Evolutionary conservation across 164 flowering plant genomes (phyloP).

Genomic region (Aristolochia fimbriata): DNA sequence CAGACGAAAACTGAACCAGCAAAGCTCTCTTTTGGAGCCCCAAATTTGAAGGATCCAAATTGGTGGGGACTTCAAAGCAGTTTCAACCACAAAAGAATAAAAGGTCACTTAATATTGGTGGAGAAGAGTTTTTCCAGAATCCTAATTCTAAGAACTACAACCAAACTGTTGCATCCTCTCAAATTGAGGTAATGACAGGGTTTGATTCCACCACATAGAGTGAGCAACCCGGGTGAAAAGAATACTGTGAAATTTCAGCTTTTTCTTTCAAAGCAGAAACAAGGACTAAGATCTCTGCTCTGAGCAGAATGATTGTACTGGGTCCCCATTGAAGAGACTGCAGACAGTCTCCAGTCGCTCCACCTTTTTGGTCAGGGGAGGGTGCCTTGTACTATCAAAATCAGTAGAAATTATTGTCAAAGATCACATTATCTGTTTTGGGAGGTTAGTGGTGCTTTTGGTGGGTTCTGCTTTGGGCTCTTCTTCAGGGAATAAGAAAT

Average conservation of each 20-base stretch:
- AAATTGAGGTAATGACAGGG: no score
- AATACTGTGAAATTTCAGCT: neutral
- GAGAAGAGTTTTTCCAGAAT: neutral
- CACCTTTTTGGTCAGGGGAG: conserved; percentile 2
- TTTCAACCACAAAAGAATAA: neutral
- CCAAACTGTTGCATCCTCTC: neutral
- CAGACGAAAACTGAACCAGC: no score
- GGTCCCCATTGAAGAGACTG: conserved; percentile 1
- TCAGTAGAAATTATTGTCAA: conserved; percentile 4
- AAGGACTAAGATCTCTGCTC: neutral
- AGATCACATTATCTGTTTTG: conserved; percentile 1
- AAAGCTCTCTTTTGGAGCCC: no score
- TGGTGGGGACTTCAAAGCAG: no score
- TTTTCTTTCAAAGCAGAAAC: neutral
- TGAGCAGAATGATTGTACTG: neutral
- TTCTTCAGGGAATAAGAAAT: neutral
- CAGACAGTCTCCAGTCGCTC: conserved; percentile 2
- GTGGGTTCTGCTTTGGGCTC: conserved; percentile 1
- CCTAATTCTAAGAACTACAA: no score
- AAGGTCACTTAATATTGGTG: neutral
- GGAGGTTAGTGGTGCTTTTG: conserved; percentile 1
- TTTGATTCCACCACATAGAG: no score
- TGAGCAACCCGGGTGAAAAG: neutral
- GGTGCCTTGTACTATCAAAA: conserved; percentile 3
- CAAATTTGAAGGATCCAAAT: no score